phyloP scores from a whole-genome alignment of 2,329 filamentous ascomycete species.

The Tolypocladium cylindrosporum region DNA sequence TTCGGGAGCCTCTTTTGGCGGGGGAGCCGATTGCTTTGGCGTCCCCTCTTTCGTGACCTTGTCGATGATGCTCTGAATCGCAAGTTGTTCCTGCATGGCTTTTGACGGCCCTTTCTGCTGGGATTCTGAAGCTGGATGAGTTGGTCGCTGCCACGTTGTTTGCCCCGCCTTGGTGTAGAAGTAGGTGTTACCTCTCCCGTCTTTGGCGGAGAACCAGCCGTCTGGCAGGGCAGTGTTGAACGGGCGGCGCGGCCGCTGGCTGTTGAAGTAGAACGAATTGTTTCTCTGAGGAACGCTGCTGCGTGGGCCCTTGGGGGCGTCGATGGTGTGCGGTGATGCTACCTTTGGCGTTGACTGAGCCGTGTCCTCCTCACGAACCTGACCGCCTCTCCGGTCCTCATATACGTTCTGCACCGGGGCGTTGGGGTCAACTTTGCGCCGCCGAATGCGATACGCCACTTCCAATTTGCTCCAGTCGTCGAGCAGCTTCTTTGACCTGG shows the following conservation, averaged over 20 bases:
- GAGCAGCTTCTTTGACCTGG: slow-evolving; percentile 60
- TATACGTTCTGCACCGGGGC: slow-evolving; percentile 45
- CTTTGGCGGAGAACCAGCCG: slow-evolving; percentile 78
- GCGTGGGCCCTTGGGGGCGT: slow-evolving; percentile 48
- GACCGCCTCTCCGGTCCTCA: slow-evolving; percentile 47
- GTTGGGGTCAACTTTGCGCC: slow-evolving; percentile 73
- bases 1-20: slow-evolving; percentile 53
- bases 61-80: slow-evolving; percentile 76
- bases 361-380: slow-evolving; percentile 30
- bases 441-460: slow-evolving; percentile 83
- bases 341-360: slow-evolving; percentile 28
- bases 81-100: slow-evolving; percentile 53
- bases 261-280: slow-evolving; percentile 37
- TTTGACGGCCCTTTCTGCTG: slow-evolving; percentile 56
- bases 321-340: slow-evolving; percentile 32
- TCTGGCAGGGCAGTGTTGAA: slow-evolving; percentile 52
- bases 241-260: slow-evolving; percentile 43
- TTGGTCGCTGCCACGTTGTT: slow-evolving; percentile 76
- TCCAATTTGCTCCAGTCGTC: slow-evolving; percentile 84
- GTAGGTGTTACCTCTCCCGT: slow-evolving; percentile 63
- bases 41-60: slow-evolving; percentile 62
- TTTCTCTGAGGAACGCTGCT: slow-evolving; percentile 49
- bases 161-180: slow-evolving; percentile 73
- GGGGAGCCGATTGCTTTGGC: slow-evolving; percentile 44
- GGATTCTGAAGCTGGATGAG: slow-evolving; percentile 54